Conservation (phyloP, 1,139 yeast genomes). For the Diutina pseudorugosa region DNA sequence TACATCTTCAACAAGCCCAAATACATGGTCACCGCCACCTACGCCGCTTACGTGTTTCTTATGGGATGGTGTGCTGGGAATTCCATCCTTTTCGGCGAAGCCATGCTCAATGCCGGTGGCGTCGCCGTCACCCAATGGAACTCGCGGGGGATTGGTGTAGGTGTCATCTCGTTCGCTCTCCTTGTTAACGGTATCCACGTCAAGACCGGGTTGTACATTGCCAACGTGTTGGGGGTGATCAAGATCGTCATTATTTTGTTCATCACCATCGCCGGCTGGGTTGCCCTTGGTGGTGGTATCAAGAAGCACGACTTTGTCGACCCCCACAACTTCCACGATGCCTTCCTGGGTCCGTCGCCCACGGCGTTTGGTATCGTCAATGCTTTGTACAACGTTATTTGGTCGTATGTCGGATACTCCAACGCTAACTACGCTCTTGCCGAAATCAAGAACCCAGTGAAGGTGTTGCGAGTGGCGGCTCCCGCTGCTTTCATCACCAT, state of each 20-base stretch:
- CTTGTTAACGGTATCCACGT: conserved; percentile 50
- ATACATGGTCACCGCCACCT: conserved; percentile 61
- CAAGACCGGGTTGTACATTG: conserved; percentile 54
- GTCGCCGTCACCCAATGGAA: conserved; percentile 60
- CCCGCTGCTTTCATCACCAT: conserved; percentile 44
- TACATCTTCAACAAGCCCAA: conserved; percentile 58
- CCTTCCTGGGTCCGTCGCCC: conserved; percentile 50
- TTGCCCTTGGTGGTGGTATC: conserved; percentile 63
- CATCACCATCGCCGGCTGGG: conserved; percentile 71
- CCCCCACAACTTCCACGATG: conserved; percentile 49
- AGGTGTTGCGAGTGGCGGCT: conserved; percentile 31
- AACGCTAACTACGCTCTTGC: conserved; percentile 78
- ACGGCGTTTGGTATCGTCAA: conserved; percentile 67
- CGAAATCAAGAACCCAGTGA: conserved; percentile 49
- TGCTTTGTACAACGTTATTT: conserved; percentile 67
- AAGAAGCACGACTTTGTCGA: conserved; percentile 33
- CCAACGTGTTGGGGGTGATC: conserved; percentile 59
- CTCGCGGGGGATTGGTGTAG: conserved; percentile 65
- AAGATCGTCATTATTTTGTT: conserved; percentile 56
- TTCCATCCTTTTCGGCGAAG: conserved; percentile 39
- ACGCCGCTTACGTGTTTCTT: conserved; percentile 63
- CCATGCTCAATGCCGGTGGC: conserved; percentile 56
- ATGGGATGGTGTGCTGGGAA: conserved; percentile 84
- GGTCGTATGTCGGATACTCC: conserved; percentile 68
- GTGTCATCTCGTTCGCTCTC: conserved; percentile 62